Base-by-base conservation (phyloP, 2,329 filamentous ascomycete species). In the Diaporthe humulicola region DNA sequence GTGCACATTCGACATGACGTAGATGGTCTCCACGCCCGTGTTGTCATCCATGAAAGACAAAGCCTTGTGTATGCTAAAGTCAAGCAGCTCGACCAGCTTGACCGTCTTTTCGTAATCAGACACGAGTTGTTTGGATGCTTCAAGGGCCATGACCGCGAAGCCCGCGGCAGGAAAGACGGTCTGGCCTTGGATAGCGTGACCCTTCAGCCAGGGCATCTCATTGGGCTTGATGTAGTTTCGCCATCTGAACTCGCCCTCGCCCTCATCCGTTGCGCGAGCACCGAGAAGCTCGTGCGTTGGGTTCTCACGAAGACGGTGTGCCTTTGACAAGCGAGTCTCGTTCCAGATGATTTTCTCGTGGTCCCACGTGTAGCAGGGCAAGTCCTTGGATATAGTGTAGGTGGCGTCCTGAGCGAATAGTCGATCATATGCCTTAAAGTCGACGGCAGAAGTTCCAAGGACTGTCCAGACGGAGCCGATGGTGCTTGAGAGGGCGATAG, bases 131-230 rank as follows among this genome's bases (percentile, higher is more conserved):
- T 38, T 52, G 30, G 60, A 40, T 2, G 81, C 78, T 30, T 81
- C 79, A 0, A 81, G 9, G 1, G 76, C 78, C 70, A 74, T 76
- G 10, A 76, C 72, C 30, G 77, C 75, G 52, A 79, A 81, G 0
- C 77, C 79, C 0, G 80, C 76, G 0, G 77, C 82, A 0, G 87
- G 86, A 42, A 86, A 87, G 0, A 88, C 78, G 17, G 81, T 77
- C 19, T 84, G 77, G 0, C 80, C 79, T 22, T 84, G 79, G 22
- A 81, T 25, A 8, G 76, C 72, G 40, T 88, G 86, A 7, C 85
- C 82, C 0, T 76, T 52, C 1, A 88, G 76, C 87, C 87, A 88
- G 0, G 80, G 77, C 1, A 83, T 73, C 36, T 83, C 80, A 1
- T 71, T 60, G 0, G 77, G 70, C 6, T 76, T 76, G 19, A 83